Evolutionary conservation across 2,329 filamentous ascomycete genomes (phyloP).

Genomic region (Ophiosphaerella herpotricha): DNA sequence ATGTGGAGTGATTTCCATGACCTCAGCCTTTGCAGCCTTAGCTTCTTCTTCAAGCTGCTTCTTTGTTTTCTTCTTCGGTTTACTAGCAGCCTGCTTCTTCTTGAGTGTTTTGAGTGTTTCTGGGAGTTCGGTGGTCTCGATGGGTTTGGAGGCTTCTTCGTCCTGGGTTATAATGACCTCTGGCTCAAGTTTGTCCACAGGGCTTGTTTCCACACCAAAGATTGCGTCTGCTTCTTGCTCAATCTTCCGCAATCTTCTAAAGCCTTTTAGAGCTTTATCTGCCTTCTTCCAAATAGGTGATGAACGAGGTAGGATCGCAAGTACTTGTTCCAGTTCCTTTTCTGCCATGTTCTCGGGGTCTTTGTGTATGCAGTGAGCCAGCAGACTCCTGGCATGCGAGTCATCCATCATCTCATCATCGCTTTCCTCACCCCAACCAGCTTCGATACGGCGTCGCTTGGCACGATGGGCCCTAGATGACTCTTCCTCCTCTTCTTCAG

Average conservation of each 20-base stretch:
- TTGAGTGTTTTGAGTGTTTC: slow-evolving; percentile 27
- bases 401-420: slow-evolving; percentile 56
- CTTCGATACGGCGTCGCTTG: slow-evolving; percentile 52
- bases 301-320: slow-evolving; percentile 59
- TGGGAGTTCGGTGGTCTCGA: slow-evolving; percentile 44
- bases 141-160: slow-evolving; percentile 47
- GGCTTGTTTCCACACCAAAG: slow-evolving; percentile 50
- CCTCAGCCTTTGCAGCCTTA: slow-evolving; percentile 41
- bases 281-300: slow-evolving; percentile 77
- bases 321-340: slow-evolving; percentile 61
- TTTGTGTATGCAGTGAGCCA: slow-evolving; percentile 57
- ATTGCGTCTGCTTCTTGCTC: slow-evolving; percentile 84
- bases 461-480: slow-evolving; percentile 50
- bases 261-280: slow-evolving; percentile 59
- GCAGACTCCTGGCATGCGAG: slow-evolving; percentile 51
- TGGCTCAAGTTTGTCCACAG: slow-evolving; percentile 50
- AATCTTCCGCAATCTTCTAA: slow-evolving; percentile 72
- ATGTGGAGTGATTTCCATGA: slow-evolving; percentile 57
- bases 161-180: slow-evolving; percentile 48
- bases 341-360: slow-evolving; percentile 74
- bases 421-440: slow-evolving; percentile 53
- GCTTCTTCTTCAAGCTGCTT: slow-evolving; percentile 69
- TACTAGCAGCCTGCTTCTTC: slow-evolving; percentile 49
- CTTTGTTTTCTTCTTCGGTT: slow-evolving; percentile 77
- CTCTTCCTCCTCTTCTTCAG: slow-evolving; percentile 57